phyloP scores from a whole-genome alignment of 108 stramenopile species.

The Conticribra guillardii region DNA sequence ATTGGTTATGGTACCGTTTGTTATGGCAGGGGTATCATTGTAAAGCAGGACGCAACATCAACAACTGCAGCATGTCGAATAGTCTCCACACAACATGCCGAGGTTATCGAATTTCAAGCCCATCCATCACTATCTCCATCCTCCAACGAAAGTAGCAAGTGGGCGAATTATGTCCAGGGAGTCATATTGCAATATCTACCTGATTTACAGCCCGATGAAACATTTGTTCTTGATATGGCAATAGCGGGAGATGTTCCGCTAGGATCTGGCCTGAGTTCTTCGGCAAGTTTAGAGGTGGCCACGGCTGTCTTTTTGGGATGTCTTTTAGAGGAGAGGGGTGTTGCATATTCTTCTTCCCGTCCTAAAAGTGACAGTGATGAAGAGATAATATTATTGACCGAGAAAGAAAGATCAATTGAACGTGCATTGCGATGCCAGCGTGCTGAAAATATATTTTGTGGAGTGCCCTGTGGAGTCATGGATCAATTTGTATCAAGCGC shows the following conservation, averaged over 20 bases:
- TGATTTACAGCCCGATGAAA: conserved; percentile 61
- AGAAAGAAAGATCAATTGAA: no score
- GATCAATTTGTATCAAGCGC: conserved; percentile 60
- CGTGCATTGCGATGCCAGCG: conserved; percentile 86
- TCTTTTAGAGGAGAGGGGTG: conserved; percentile 49
- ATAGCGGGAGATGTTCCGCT: conserved; percentile 91
- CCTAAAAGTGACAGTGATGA: background rate
- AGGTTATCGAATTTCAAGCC: conserved; percentile 51
- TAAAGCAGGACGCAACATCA: conserved; percentile 11
- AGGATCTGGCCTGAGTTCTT: conserved; percentile 83
- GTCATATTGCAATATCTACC: conserved; percentile 87
- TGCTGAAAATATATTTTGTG: conserved; percentile 92
- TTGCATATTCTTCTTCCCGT: conserved; percentile 58
- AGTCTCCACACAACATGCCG: conserved; percentile 44
- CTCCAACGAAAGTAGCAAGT: conserved; percentile 33
- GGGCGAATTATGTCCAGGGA: conserved; percentile 93
- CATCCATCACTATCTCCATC: conserved; percentile 54
- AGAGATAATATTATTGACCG: no score
- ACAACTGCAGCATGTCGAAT: conserved; percentile 53
- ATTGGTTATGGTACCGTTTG: conserved; percentile 81
- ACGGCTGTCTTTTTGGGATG: conserved; percentile 77
- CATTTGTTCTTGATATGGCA: conserved; percentile 55
- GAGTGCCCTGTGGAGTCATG: conserved; percentile 93
- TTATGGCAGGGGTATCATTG: conserved; percentile 62
- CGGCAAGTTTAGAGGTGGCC: conserved; percentile 82